Conservation (phyloP, 2,329 filamentous ascomycete species). For the Dryadomyces quercivorus region DNA sequence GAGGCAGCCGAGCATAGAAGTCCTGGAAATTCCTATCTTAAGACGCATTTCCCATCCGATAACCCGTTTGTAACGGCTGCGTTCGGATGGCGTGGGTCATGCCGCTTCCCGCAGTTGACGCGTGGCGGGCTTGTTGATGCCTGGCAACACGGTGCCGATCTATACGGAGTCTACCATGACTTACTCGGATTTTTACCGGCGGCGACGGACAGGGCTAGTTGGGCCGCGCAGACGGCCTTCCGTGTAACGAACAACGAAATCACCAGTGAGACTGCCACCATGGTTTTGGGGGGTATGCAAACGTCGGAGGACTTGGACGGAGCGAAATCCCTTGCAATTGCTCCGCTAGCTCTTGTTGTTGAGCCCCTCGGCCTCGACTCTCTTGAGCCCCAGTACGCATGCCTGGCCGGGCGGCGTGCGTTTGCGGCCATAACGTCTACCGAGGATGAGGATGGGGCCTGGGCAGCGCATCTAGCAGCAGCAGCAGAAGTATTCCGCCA, state of each 20-base stretch:
- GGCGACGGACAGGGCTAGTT: constrained; percentile 24
- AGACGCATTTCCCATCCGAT: constrained; percentile 42
- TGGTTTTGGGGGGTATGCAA: constrained; percentile 63
- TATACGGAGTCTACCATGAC: constrained; percentile 64
- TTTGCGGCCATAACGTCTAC: constrained; percentile 5
- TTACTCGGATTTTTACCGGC: constrained; percentile 55
- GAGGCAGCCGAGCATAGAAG: constrained; percentile 24
- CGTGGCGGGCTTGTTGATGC: constrained; percentile 59
- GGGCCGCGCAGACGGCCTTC: constrained; percentile 39
- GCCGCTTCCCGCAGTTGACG: constrained; percentile 74
- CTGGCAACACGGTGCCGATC: constrained; percentile 62
- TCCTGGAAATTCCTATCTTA: constrained; percentile 39
- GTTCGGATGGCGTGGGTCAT: constrained; percentile 58
- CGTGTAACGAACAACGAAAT: constrained; percentile 75
- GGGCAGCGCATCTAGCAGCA: constrained; percentile 12
- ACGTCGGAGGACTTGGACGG: constrained; percentile 32
- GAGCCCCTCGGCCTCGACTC: constrained; percentile 52
- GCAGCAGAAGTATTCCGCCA: constrained; percentile 38
- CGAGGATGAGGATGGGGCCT: neutral
- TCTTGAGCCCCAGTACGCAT: constrained; percentile 62
- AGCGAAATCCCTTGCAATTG: constrained; percentile 24
- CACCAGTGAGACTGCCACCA: constrained; percentile 67
- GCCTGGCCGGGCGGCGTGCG: constrained; percentile 32
- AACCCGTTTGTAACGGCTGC: constrained; percentile 55
- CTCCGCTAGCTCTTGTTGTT: constrained; percentile 18